These are phyloP conservation scores for Earliella scabrosa DNA, from an alignment of 1,284 basidiomycete genomes.

Conservation along the genomic window DNA sequence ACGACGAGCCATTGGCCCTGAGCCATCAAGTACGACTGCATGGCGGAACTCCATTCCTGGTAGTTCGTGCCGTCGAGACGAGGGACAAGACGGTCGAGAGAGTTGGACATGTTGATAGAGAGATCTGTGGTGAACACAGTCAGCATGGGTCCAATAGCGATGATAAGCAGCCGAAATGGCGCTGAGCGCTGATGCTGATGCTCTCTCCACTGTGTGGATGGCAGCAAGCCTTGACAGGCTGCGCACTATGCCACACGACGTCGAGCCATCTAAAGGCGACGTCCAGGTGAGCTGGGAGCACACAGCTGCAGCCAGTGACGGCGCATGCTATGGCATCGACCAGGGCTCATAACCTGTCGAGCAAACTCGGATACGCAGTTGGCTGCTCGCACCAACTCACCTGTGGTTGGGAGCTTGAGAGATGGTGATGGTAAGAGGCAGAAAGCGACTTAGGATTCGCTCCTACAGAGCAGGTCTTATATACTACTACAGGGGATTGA, in stretches of 20 bases:
- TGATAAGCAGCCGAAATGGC: neutral
- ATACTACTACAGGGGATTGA: neutral
- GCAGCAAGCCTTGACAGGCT: neutral
- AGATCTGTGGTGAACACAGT: neutral
- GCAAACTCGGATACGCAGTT: too few species aligned
- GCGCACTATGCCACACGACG: neutral
- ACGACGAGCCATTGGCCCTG: neutral
- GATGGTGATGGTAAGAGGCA: neutral
- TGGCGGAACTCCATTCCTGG: neutral
- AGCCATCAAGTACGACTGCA: neutral
- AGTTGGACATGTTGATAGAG: neutral
- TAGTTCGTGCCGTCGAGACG: neutral
- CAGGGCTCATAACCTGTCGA: slow-evolving; percentile 1
- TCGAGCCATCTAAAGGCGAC: neutral
- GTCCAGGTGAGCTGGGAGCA: neutral
- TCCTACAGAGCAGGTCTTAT: neutral
- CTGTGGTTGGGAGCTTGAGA: too few species aligned
- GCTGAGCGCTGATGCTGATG: neutral
- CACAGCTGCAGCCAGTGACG: neutral
- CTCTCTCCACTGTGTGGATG: neutral
- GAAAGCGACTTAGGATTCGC: neutral
- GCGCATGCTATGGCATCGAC: neutral
- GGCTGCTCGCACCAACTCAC: too few species aligned
- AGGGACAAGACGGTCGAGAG: neutral
- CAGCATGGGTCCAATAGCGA: neutral